These are phyloP conservation scores for Russula sp. DNA, from an alignment of 768 basidiomycete species.

Conservation along the genomic window DNA sequence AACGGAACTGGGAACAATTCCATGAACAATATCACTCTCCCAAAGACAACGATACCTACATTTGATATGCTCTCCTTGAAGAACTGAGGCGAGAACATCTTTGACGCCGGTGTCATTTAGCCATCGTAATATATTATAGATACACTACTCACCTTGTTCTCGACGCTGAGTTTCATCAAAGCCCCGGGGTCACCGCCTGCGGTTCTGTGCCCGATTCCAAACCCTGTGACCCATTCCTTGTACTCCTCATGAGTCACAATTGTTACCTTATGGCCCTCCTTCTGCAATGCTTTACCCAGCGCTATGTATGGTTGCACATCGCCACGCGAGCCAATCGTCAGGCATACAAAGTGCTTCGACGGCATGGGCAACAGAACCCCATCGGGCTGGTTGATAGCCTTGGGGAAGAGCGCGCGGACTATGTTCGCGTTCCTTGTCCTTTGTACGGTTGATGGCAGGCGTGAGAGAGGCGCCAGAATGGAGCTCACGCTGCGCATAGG, in stretches of 20 bases:
- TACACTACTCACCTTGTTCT: constrained; percentile 40
- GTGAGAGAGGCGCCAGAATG: constrained; percentile 47
- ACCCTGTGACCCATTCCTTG: constrained; percentile 56
- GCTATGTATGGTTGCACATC: constrained; percentile 54
- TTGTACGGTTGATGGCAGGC: constrained; percentile 39
- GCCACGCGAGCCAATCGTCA: constrained; percentile 63
- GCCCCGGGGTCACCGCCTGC: constrained; percentile 69
- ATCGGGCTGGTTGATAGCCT: constrained; percentile 48
- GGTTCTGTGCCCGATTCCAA: constrained; percentile 55
- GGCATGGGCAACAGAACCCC: constrained; percentile 36
- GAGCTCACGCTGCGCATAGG: constrained; percentile 36
- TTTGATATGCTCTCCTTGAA: constrained; percentile 60
- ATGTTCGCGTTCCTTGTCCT: constrained; percentile 36
- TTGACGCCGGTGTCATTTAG: constrained; percentile 31
- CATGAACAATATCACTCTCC: not conserved
- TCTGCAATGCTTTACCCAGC: constrained; percentile 41
- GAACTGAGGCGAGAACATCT: constrained; percentile 74
- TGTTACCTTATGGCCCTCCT: constrained; percentile 46
- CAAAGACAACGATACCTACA: constrained; percentile 37
- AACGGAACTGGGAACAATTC: constrained; percentile 46
- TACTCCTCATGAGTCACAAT: constrained; percentile 51
- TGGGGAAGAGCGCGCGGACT: constrained; percentile 41
- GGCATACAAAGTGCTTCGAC: constrained; percentile 54
- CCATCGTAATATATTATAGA: not conserved
- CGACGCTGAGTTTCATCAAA: constrained; percentile 60